Conservation (phyloP, 306 rosid genomes). For the Ormosia emarginata region DNA sequence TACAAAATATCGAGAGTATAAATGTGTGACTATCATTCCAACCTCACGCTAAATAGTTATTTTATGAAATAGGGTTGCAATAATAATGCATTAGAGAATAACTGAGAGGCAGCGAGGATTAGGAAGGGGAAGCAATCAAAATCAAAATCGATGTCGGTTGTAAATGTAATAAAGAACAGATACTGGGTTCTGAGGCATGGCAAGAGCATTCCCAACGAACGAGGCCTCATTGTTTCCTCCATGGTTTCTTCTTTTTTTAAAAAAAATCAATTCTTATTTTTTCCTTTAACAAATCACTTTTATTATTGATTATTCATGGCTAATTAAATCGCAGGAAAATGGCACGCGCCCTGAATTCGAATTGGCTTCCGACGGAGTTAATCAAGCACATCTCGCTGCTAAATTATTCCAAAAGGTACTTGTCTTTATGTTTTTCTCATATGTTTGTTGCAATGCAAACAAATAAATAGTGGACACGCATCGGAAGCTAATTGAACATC, state of each 20-base stretch:
- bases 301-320: not conserved
- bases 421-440: not conserved
- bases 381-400: constrained; percentile 68
- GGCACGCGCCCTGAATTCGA: constrained; percentile 67
- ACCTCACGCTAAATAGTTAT: too few species aligned
- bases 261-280: not conserved
- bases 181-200: constrained; percentile 91
- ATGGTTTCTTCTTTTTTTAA: constrained; percentile 35
- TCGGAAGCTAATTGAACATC: not conserved
- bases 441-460: not conserved
- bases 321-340: constrained; percentile 53
- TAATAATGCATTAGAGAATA: too few species aligned
- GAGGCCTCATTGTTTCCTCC: constrained; percentile 78
- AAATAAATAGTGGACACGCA: not conserved
- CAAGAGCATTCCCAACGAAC: constrained; percentile 86
- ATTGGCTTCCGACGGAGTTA: constrained; percentile 67
- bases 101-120: too few species aligned
- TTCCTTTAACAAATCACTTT: not conserved
- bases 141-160: not conserved
- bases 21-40: too few species aligned
- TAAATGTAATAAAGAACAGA: constrained; percentile 26
- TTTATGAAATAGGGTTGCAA: too few species aligned
- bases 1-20: too few species aligned
- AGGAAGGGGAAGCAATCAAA: not conserved
- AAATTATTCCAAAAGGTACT: constrained; percentile 53